Base-by-base conservation (phyloP, 345 rosid species). In the Brassica rapa region DNA sequence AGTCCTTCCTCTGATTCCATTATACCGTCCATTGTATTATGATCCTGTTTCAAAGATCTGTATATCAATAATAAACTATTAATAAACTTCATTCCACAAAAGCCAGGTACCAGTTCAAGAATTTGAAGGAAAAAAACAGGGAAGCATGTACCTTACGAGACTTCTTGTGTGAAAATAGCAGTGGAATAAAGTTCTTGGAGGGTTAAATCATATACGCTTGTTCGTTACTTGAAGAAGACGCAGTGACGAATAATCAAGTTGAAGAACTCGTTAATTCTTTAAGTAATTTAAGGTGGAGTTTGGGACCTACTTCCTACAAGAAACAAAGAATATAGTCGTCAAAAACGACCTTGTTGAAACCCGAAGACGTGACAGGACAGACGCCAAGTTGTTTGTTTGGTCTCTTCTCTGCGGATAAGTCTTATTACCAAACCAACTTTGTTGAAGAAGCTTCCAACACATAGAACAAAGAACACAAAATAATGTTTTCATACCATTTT, bases 251-350 rank as follows among this genome's bases (percentile, higher is more conserved):
- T 23, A 66, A 41, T 66, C 49, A 27, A 12, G 25, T 64, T 63
- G 7, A 70, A 65, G 67, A 71, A 64, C 51, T 25, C 23, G 4
- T 11, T 41, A 29, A 43, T 15, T 61, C 46, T 2, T 65, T 61
- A 65, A 66, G 29, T 65, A 72, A 59, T 21, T 57, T 5, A 62
- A 77, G 71, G 66, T 53, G 21, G 76, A 71, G 70, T 51, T 49
- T 35, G 43, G 71, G 75, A 24, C 76, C 81, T 49, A 53, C 81
- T 71, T 77, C 61, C 81, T 71, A 71, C 61, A 11, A 72, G 77
- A 66, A 71, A 41, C 37, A 29, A 25, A 14, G 60, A 72, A 23
- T 43, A 16, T 15, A 78, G 77, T 71, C 73, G 82, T 66, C 82
- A 78, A 72, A 59, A 66, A 78, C 67, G 82, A 78, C 82, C 73